Evolutionary conservation across 2,329 filamentous ascomycete genomes (phyloP).

Genomic region (Simplicillium aogashimaense): DNA sequence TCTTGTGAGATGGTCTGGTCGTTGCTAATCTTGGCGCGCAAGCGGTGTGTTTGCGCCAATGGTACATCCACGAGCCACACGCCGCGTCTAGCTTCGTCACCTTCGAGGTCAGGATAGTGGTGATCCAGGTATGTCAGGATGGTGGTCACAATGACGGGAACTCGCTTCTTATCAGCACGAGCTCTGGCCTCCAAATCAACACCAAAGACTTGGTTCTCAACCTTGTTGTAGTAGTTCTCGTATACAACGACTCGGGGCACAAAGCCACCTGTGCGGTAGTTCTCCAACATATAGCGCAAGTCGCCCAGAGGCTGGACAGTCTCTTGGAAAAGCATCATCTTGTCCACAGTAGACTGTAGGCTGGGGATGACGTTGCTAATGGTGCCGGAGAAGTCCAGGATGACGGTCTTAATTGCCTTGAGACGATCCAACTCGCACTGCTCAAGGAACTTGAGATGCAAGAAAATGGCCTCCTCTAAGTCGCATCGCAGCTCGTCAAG

Average conservation of each 20-base stretch:
- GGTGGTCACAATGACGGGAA: conserved; percentile 84
- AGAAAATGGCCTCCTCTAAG: conserved; percentile 88
- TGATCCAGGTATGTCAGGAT: conserved; percentile 93
- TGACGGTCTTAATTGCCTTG: conserved; percentile 96
- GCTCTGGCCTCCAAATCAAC: conserved; percentile 95
- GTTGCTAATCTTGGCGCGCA: conserved; percentile 76
- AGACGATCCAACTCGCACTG: conserved; percentile 92
- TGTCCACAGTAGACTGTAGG: conserved; percentile 89
- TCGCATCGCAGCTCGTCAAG: conserved; percentile 87
- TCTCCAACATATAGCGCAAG: conserved; percentile 87
- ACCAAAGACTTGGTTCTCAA: conserved; percentile 95
- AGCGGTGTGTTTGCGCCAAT: conserved; percentile 70
- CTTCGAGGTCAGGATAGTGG: conserved; percentile 94
- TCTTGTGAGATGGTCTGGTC: conserved; percentile 71
- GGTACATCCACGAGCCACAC: conserved; percentile 96
- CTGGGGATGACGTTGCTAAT: conserved; percentile 97
- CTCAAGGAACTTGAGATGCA: conserved; percentile 92
- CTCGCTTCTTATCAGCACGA: conserved; percentile 87
- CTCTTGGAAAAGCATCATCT: conserved; percentile 99
- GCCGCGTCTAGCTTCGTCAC: conserved; percentile 80
- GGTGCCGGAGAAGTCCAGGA: conserved; percentile 93
- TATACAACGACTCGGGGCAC: conserved; percentile 85
- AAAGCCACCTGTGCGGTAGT: conserved; percentile 91
- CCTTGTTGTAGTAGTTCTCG: conserved; percentile 98
- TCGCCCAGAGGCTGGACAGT: conserved; percentile 92